A percentile compares a stretch with the other conserved stretches of the same genome.
Evolutionary conservation across 495 filamentous ascomycete genomes (phyloP).

Genomic region (Cudoniella acicularis): DNA sequence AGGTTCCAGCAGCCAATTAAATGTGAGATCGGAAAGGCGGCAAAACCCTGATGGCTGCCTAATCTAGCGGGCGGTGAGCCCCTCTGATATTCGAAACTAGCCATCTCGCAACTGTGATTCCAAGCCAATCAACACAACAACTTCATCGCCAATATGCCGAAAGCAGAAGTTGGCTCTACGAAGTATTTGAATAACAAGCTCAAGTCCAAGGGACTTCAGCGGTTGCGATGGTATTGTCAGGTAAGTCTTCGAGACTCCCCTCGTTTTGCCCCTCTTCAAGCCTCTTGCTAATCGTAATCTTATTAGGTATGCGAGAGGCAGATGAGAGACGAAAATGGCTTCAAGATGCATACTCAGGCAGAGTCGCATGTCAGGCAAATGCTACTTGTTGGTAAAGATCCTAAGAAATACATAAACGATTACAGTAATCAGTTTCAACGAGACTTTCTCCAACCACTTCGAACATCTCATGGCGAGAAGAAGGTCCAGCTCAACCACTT

Average conservation of each 20-base stretch:
- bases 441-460: conserved; percentile 72
- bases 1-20: too few species aligned
- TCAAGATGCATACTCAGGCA: conserved; percentile 75
- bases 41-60: too few species aligned
- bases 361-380: conserved; percentile 84
- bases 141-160: conserved; percentile 70
- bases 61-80: too few species aligned
- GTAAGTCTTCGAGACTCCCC: conserved; percentile 15
- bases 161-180: conserved; percentile 82
- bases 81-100: too few species aligned
- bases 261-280: neutral
- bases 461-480: conserved; percentile 83
- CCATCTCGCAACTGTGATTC: neutral
- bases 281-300: neutral
- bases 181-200: conserved; percentile 87
- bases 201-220: conserved; percentile 82
- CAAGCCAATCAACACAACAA: neutral
- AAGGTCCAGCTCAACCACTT: conserved; percentile 81
- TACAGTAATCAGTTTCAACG: conserved; percentile 73
- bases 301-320: conserved; percentile 51
- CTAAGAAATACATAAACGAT: conserved; percentile 71
- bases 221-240: conserved; percentile 84
- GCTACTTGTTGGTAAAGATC: conserved; percentile 78
- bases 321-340: conserved; percentile 67
- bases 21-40: too few species aligned